Evolutionary conservation across 768 basidiomycete species (phyloP).

Genomic region (Auriscalpium microsporum): DNA sequence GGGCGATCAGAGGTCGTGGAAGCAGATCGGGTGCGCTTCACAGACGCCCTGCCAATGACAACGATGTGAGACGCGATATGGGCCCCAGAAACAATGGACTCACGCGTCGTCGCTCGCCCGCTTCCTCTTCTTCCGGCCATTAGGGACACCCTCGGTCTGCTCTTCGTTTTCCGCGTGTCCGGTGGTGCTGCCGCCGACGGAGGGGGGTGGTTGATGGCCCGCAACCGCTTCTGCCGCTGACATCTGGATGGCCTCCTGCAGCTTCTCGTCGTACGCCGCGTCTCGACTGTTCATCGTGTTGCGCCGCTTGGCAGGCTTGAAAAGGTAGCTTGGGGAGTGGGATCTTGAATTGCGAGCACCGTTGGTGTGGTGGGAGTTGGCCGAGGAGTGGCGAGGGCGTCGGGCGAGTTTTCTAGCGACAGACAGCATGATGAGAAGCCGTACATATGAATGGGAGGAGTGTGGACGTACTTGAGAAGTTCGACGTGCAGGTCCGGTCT

Average conservation of each 20-base stretch:
- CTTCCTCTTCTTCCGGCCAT: slow-evolving; percentile 63
- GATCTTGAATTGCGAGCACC: slow-evolving; percentile 56
- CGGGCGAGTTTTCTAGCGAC: slow-evolving; percentile 52
- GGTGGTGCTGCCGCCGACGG: slow-evolving; percentile 23
- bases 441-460: slow-evolving; percentile 13
- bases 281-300: slow-evolving; percentile 98
- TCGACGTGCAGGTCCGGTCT: slow-evolving; percentile 79
- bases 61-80: slow-evolving; percentile 10
- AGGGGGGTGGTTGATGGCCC: slow-evolving; percentile 32
- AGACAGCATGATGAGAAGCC: slow-evolving; percentile 5
- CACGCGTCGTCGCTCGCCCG: slow-evolving; percentile 66
- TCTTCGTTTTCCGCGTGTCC: slow-evolving; percentile 37
- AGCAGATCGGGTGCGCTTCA: slow-evolving; percentile 71
- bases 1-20: slow-evolving; percentile 60
- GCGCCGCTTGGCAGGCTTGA: slow-evolving; percentile 73
- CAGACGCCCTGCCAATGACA: slow-evolving; percentile 31
- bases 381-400: slow-evolving; percentile 53
- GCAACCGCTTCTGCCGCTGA: slow-evolving; percentile 65
- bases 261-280: slow-evolving; percentile 84
- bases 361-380: slow-evolving; percentile 26
- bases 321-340: slow-evolving; percentile 52
- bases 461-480: slow-evolving; percentile 59
- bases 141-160: slow-evolving; percentile 34
- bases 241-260: slow-evolving; percentile 64
- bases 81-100: slow-evolving; percentile 21